These are phyloP conservation scores for Arthroderma sp. DNA, from an alignment of 2,329 filamentous ascomycete species.

Conservation along the genomic window DNA sequence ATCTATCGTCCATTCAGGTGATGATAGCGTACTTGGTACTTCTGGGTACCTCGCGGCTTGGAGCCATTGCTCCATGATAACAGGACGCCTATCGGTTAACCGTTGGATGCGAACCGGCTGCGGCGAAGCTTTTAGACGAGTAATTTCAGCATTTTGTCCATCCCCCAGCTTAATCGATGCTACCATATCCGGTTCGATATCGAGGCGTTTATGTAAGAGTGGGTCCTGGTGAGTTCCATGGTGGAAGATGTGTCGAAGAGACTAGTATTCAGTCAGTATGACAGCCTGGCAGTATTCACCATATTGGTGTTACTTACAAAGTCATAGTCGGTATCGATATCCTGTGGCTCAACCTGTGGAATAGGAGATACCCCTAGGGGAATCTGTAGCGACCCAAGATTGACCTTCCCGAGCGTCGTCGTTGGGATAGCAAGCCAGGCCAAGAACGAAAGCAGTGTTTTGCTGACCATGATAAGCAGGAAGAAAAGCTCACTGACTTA, in stretches of 20 bases:
- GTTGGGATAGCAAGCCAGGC: no score
- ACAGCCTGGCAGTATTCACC: background rate
- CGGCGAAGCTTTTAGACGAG: constrained; percentile 50
- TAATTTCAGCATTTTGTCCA: constrained; percentile 24
- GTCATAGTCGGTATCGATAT: constrained; percentile 18
- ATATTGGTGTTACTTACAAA: constrained; percentile 21
- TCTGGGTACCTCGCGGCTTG: constrained; percentile 57
- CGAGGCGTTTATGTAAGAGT: constrained; percentile 59
- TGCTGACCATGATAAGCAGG: no score
- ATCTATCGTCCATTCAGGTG: constrained; percentile 72
- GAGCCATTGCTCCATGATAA: constrained; percentile 66
- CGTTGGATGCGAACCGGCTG: constrained; percentile 60
- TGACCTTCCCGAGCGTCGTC: no score
- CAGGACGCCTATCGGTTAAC: constrained; percentile 62
- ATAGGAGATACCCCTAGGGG: no score
- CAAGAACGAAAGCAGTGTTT: no score
- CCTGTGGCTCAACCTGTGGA: constrained; percentile 15
- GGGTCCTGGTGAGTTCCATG: constrained; percentile 75
- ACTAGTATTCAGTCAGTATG: constrained; percentile 12
- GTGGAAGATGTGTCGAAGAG: constrained; percentile 78
- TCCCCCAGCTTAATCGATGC: constrained; percentile 34
- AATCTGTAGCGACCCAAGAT: no score
- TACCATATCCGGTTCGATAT: constrained; percentile 50
- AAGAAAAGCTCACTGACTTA: no score
- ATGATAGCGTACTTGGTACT: constrained; percentile 52